Base-by-base conservation (phyloP, 208 protist genomes). In the Sergeia podlipaevii region DNA sequence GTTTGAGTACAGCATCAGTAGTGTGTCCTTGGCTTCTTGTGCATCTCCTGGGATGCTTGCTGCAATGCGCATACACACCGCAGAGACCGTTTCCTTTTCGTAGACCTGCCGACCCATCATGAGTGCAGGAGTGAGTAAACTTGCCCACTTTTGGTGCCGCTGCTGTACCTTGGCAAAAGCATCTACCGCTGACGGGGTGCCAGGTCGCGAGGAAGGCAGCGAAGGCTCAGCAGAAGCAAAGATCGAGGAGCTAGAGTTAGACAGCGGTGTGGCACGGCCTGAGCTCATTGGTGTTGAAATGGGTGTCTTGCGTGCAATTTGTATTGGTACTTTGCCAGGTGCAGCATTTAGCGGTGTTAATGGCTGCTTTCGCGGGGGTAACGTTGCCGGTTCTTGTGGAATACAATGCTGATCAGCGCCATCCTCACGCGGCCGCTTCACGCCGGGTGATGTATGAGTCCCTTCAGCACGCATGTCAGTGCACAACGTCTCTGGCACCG, bases 1-100 rank as follows among this genome's bases (percentile, higher is more conserved):
- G 34, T 69, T 79, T 18, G 75, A 57, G 17, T 87, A 57, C 21
- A 95, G 52, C 49, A 84, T 85, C 51, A 79, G 66, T 34, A 91
- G 85, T 1, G 61, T 68, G 45, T 92, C 88, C 42, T 74, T 74
- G 3, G 74, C 53, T 23, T 70, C 68, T 28, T 77, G 42, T 18
- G 51, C 46, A 37, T 78, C 60, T 7, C 78, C 81, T 0, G 79
- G 77, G 42, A 95, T 75, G 24, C 74, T 70, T 6, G 38, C 43
- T 15, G 70, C 77, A 42, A 95, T 85, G 48, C 73, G 80, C 10
- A 6, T 4, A 15, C 66, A 67, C 27, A 91, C 24, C 18, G 54
- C 60, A 30, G 38, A 17, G 18, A 89, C 59, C 10, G 34, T 45
- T n/a, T 65, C 65, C 13, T 60, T 43, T 20, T 84, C 80, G 21